Evolutionary conservation across 139 green algal species (phyloP).

Genomic region (Chlorella sp.): DNA sequence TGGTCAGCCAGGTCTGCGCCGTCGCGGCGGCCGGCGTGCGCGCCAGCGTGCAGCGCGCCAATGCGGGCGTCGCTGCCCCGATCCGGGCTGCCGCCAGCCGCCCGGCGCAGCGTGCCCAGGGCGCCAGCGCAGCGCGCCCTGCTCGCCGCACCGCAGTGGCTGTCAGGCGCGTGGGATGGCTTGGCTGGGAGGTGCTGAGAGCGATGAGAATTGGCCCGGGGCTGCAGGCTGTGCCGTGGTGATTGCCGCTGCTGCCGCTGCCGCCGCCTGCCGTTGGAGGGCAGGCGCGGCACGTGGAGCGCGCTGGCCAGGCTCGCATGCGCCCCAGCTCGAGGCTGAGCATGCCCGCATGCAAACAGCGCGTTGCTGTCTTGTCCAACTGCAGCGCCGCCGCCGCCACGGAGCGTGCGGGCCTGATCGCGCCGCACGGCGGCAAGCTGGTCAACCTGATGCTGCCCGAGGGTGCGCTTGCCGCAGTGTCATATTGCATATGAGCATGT

Average conservation of each 20-base stretch:
- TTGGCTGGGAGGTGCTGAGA: neutral
- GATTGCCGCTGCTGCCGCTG: neutral
- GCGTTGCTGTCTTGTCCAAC: neutral
- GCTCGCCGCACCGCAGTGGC: constrained; percentile 19
- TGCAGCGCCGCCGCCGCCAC: constrained; percentile 38
- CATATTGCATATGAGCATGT: neutral
- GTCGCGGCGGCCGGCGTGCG: neutral
- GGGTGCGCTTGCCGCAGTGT: neutral
- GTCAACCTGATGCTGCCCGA: constrained; percentile 74
- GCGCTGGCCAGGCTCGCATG: no score
- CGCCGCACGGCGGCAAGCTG: constrained; percentile 82
- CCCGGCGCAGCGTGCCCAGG: neutral
- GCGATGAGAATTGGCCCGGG: neutral
- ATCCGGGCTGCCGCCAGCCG: neutral
- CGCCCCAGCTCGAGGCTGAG: neutral
- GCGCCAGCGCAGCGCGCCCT: neutral
- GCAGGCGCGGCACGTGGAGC: no score
- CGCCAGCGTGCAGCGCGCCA: neutral
- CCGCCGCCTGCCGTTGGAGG: neutral
- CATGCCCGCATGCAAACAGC: neutral
- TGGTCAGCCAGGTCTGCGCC: neutral
- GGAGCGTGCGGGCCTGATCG: constrained; percentile 61
- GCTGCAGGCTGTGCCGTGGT: neutral
- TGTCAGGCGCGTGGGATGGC: constrained; percentile 12
- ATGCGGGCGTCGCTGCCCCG: neutral